Evolutionary conservation across 192 early-diverging fungal genomes (phyloP).

Genomic region (Gaertneriomyces sp.): DNA sequence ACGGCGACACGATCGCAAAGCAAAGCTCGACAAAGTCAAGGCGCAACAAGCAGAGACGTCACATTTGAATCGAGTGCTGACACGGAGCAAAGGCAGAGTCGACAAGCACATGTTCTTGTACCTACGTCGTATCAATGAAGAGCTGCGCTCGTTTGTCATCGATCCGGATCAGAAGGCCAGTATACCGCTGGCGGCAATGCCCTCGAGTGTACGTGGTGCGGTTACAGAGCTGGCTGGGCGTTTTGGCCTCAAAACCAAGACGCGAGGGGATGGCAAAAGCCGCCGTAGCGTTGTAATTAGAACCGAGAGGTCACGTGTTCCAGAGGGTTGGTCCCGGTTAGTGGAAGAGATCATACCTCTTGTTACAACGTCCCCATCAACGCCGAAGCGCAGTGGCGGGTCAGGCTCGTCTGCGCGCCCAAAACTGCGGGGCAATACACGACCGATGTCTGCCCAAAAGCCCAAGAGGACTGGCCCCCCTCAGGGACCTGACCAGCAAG

Average conservation of each 20-base stretch:
- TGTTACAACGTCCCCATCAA: no score
- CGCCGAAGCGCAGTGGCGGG: neutral
- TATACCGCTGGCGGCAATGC: slow-evolving; percentile 31
- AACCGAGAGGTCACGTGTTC: slow-evolving; percentile 21
- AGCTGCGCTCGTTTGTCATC: slow-evolving; percentile 21
- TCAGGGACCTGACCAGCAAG: slow-evolving; percentile 27
- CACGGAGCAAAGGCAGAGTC: slow-evolving; percentile 15
- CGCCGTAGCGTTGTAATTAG: slow-evolving; percentile 23
- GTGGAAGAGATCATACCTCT: slow-evolving; percentile 8
- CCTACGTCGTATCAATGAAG: slow-evolving; percentile 20
- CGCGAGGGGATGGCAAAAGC: slow-evolving; percentile 19
- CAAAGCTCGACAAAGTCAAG: neutral
- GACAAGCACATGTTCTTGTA: slow-evolving; percentile 8
- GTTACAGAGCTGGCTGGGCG: slow-evolving; percentile 13
- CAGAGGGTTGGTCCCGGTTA: slow-evolving; percentile 28
- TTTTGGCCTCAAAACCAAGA: slow-evolving; percentile 20
- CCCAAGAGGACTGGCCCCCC: slow-evolving; percentile 3
- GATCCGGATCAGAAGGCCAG: neutral
- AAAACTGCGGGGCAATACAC: slow-evolving; percentile 25
- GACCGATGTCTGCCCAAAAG: slow-evolving; percentile 1
- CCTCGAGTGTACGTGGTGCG: slow-evolving; percentile 23
- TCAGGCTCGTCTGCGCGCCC: no score
- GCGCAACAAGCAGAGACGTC: slow-evolving; percentile 22
- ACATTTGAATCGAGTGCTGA: neutral
- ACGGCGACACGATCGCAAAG: slow-evolving; percentile 6